Percentiles rank a stretch among this genome's conserved stretches.
Conservation (phyloP, 345 rosid genomes). For the Isatis tinctoria region DNA sequence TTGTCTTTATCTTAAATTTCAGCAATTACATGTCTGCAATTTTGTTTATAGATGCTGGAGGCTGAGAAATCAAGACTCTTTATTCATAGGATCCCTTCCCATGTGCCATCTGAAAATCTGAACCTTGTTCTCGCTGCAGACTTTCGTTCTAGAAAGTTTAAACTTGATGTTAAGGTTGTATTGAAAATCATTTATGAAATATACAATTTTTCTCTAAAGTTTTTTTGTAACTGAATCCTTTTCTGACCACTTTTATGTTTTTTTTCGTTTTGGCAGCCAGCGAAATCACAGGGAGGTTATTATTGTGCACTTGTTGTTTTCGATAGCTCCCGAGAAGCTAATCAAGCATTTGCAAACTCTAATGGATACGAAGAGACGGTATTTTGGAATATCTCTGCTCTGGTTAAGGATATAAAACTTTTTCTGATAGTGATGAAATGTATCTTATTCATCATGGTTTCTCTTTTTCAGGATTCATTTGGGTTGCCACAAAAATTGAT, state of each 20-base stretch:
- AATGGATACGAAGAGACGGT: constrained; percentile 51
- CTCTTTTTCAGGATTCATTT: constrained; percentile 45
- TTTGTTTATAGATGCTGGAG: constrained; percentile 36
- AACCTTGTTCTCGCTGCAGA: constrained; percentile 21
- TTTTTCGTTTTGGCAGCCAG: constrained; percentile 37
- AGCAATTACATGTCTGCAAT: neutral
- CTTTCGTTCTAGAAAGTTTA: neutral
- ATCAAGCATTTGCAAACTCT: constrained; percentile 45
- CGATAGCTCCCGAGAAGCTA: constrained; percentile 45
- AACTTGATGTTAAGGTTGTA: constrained; percentile 53
- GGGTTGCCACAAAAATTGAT: constrained; percentile 59
- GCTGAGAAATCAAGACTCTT: constrained; percentile 50
- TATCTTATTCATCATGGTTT: neutral
- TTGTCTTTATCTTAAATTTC: neutral
- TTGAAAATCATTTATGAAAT: neutral
- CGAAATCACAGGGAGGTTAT: constrained; percentile 34
- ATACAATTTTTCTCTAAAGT: neutral
- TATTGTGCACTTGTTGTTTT: constrained; percentile 56
- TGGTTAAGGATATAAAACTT: neutral
- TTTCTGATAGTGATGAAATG: neutral
- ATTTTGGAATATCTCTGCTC: neutral
- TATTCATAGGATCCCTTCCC: constrained; percentile 55
- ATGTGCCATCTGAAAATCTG: constrained; percentile 35
- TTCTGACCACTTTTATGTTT: neutral
- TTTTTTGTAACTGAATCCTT: neutral